phyloP scores from a whole-genome alignment of 177 flowering plant species.

The Vitis hybrid region DNA sequence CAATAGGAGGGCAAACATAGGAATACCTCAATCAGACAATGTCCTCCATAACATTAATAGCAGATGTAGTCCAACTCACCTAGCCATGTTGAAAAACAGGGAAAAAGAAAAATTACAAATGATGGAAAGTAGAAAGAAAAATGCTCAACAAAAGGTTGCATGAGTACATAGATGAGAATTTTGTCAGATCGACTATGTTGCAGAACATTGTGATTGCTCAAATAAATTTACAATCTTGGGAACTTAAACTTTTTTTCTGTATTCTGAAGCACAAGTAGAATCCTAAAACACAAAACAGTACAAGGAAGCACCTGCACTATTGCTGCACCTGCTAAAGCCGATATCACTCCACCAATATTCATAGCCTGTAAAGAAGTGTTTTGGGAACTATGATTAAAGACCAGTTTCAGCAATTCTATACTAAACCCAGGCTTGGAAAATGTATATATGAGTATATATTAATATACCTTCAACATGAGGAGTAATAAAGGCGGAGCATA shows the following conservation, averaged over 20 bases:
- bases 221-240: too few relatives aligned
- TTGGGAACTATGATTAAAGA: constrained; percentile 2
- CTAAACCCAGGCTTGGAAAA: background rate
- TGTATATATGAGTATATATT: constrained; percentile 1
- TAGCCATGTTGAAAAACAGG: constrained; percentile 13
- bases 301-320: constrained; percentile 63
- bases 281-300: background rate
- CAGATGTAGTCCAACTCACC: constrained; percentile 40
- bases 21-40: constrained; percentile 13
- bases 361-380: constrained; percentile 52
- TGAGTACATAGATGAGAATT: too few relatives aligned
- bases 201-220: too few relatives aligned
- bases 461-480: constrained; percentile 74
- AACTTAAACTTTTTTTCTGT: too few relatives aligned
- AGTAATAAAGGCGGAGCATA: constrained; percentile 82
- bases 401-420: constrained; percentile 4
- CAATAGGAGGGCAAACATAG: constrained; percentile 11
- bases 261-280: background rate
- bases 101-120: constrained; percentile 1
- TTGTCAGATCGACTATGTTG: too few relatives aligned
- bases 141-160: background rate
- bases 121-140: background rate
- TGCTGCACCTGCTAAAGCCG: constrained; percentile 82
- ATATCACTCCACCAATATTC: constrained; percentile 62
- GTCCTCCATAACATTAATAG: constrained; percentile 7